Percentiles rank a stretch among this genome's conserved stretches.
Conservation (phyloP, 768 basidiomycete genomes). For the Trametes cingulata region DNA sequence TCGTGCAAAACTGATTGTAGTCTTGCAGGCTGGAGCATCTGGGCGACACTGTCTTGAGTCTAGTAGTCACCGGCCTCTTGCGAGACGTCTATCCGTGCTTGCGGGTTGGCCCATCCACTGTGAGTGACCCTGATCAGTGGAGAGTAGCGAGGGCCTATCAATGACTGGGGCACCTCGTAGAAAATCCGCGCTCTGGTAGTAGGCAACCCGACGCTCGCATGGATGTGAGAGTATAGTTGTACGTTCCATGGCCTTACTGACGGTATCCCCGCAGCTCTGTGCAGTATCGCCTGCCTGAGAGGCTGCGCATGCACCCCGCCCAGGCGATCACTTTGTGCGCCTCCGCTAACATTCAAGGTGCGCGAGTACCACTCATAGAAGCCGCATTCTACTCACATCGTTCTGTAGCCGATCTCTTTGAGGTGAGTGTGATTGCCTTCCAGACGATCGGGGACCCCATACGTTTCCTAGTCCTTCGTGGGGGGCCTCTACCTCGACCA, state of each 20-base stretch:
- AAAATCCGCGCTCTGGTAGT: slow-evolving; percentile 80
- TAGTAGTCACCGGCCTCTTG: slow-evolving; percentile 67
- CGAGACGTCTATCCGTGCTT: slow-evolving; percentile 65
- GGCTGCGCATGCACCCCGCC: slow-evolving; percentile 65
- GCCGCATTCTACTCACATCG: slow-evolving; percentile 5
- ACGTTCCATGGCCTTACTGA: no score
- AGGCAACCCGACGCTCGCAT: slow-evolving; percentile 70
- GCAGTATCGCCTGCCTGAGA: slow-evolving; percentile 62
- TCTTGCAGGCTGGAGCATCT: slow-evolving; percentile 68
- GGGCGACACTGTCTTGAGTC: slow-evolving; percentile 71
- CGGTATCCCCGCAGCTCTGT: slow-evolving; percentile 54
- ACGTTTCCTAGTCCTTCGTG: slow-evolving; percentile 60
- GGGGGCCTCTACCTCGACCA: slow-evolving; percentile 78
- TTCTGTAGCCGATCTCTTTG: slow-evolving; percentile 70
- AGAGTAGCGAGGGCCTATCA: background rate
- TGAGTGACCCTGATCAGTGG: slow-evolving; percentile 35
- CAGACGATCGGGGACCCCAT: background rate
- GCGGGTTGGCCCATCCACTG: slow-evolving; percentile 78
- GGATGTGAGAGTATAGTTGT: slow-evolving; percentile 53
- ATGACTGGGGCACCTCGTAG: slow-evolving; percentile 37
- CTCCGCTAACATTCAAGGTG: slow-evolving; percentile 74
- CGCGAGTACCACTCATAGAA: background rate
- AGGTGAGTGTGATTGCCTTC: slow-evolving; percentile 44
- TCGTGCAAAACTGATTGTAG: background rate
- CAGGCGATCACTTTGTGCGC: slow-evolving; percentile 71